Base-by-base conservation (phyloP, 169 alveolate genomes). In the Blepharisma undulans region DNA sequence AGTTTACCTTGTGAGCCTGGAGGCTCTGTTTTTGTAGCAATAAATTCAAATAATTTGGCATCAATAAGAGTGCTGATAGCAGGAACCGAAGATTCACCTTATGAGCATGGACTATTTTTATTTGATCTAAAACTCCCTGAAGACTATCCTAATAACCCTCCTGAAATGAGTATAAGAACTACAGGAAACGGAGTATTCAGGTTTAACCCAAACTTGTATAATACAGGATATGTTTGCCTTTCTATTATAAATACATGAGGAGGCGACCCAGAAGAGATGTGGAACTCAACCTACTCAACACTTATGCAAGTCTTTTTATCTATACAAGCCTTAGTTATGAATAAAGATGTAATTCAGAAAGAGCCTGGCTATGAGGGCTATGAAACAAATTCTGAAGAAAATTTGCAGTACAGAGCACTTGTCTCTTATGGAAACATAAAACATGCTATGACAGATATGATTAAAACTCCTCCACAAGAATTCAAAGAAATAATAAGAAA, bases 381-480 rank as follows among this genome's bases (percentile, higher is more conserved):
- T 59, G 96, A 94, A 81, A 93, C 86, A 91, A 94, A 94, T 22
- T 92, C 94, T 18, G 74, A 85, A 25, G 82, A 89, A 84, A 94
- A 94, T 88, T 97, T 96, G 90, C 97, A 96, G 0, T 96, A 96
- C 89, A 87, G 96, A 22, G 94, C 95, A 89, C 93, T 96, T 30
- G 98, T 97, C 10, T 92, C 96, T 79, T 95, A 96, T 76, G 92
- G 96, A 25, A 96, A 97, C 85, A 93, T 96, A 29, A 29, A 94
- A 93, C 96, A 86, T 91, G 99, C 98, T 4, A 97, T 97, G 98
- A 94, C 97, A 61, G 98, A 96, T 21, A 91, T 93, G 91, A 94
- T 97, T 72, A 94, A 92, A 92, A 95, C 95, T 81, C 99, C 98
- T 32, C 95, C 98, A 2, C 79, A 88, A 91, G 98, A 98, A 21